phyloP scores from a whole-genome alignment of 176 grass and related monocot genomes.

The Ensete ventricosum region DNA sequence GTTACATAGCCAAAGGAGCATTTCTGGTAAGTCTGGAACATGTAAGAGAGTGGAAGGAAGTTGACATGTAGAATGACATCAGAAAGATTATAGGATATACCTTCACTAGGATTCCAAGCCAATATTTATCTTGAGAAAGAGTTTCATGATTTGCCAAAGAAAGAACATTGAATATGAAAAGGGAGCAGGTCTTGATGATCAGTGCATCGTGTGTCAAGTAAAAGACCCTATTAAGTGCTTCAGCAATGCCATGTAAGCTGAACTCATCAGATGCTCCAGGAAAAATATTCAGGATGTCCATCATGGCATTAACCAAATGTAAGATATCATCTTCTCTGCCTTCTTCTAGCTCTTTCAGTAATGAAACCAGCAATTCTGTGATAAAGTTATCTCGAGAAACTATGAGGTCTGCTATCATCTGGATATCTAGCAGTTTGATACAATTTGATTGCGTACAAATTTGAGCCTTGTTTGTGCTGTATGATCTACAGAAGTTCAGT shows the following conservation, averaged over 20 bases:
- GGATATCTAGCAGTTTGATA: slow-evolving; percentile 50
- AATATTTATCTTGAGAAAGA: slow-evolving; percentile 41
- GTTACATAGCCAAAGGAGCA: neutral
- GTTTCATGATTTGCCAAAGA: slow-evolving; percentile 38
- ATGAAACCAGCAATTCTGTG: slow-evolving; percentile 40
- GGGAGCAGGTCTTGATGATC: slow-evolving; percentile 37
- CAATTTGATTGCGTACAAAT: slow-evolving; percentile 29
- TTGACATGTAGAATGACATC: slow-evolving; percentile 1
- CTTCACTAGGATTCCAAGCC: slow-evolving; percentile 64
- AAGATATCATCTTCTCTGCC: slow-evolving; percentile 43
- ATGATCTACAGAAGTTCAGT: slow-evolving; percentile 67
- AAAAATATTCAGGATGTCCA: slow-evolving; percentile 50
- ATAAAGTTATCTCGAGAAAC: slow-evolving; percentile 50
- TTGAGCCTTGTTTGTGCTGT: slow-evolving; percentile 32
- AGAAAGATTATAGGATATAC: slow-evolving; percentile 34
- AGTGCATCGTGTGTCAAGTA: slow-evolving; percentile 29
- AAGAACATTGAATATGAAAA: slow-evolving; percentile 67
- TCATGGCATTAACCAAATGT: slow-evolving; percentile 46
- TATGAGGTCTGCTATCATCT: slow-evolving; percentile 56
- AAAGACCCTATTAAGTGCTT: slow-evolving; percentile 35
- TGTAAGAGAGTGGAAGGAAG: slow-evolving; percentile 4
- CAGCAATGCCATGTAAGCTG: slow-evolving; percentile 48
- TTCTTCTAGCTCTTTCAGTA: slow-evolving; percentile 45
- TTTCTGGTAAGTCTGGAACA: neutral
- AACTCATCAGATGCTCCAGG: slow-evolving; percentile 51